Evolutionary conservation across 768 basidiomycete species (phyloP), one percentile per base, ranked within the genome.

Genomic region (Hortiboletus campestris): DNA sequence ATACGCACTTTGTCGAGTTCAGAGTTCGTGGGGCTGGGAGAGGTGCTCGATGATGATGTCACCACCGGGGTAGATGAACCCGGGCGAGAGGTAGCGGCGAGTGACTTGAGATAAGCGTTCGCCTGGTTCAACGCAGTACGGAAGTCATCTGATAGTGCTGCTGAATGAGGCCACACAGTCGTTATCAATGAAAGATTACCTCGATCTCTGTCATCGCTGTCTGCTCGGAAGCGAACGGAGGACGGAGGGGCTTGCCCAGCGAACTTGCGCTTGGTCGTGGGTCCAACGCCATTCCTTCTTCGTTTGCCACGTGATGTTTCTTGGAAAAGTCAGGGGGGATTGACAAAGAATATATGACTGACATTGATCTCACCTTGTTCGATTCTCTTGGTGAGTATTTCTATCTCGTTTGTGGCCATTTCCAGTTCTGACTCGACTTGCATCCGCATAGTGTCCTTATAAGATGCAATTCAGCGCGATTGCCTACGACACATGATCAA

Each of bases 351-450:
- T 14, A 13, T 6, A 7, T 3, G 10, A 45, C 10, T 1, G 20
- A 34, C 20, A 31, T 17, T 11, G 34, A 44, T 16, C 69, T 31
- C 46, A 78, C 81, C 76, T 67, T 74, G 78, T 47, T 79, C 80
- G 49, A 75, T 78, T 65, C 78, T 82, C 50, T 64, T 68, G 34
- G 76, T 80, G 31, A 98, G 81, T 16, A 77, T 70, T 29, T 80
- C 80, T 29, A 96, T 95, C 72, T 86, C 90, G 53, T 73, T 78
- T 53, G 82, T 83, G 2, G 93, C 90, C 68, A 83, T 85, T 40
- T 84, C 82, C 25, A 97, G 75, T 68, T 95, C 91, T 0, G 82
- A 80, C 69, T 89, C 82, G 25, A 94, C 89, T 74, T 89, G 81
- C 19, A 74, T 68, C 35, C 89, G 81, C 61, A 92, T 80, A n/a